Conservation (phyloP, 345 rosid species). For the Excoecaria agallocha region DNA sequence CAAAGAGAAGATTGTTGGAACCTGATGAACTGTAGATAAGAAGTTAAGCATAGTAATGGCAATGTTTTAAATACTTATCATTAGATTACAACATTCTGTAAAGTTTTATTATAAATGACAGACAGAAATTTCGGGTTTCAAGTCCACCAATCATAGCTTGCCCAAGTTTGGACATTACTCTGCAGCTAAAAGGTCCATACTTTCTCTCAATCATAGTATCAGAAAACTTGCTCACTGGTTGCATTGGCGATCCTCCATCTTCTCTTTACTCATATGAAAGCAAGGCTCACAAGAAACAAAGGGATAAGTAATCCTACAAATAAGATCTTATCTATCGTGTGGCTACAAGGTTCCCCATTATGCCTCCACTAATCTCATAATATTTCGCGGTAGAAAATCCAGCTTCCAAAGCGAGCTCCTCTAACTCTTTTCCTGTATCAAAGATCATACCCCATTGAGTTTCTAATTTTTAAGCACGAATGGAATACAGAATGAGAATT, state of each 20-base stretch:
- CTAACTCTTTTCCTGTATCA: slow-evolving; percentile 67
- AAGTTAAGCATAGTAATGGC: background rate
- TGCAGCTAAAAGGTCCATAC: background rate
- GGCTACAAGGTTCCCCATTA: slow-evolving; percentile 82
- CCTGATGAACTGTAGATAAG: slow-evolving; percentile 5
- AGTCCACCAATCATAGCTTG: slow-evolving; percentile 4
- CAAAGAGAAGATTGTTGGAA: slow-evolving; percentile 1
- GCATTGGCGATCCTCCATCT: background rate
- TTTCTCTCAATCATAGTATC: background rate
- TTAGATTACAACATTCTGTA: background rate
- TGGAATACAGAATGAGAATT: no score
- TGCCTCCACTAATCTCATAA: slow-evolving; percentile 71
- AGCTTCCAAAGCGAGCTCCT: slow-evolving; percentile 63
- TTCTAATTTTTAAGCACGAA: no score
- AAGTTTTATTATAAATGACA: background rate
- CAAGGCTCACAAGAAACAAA: background rate
- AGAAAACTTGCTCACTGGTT: background rate
- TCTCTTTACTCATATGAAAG: background rate
- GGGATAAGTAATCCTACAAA: background rate
- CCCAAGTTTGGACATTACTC: background rate
- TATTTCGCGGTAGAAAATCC: slow-evolving; percentile 69
- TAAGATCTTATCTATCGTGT: slow-evolving; percentile 35
- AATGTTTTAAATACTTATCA: background rate
- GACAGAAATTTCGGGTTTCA: background rate
- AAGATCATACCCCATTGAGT: background rate